Evolutionary conservation across 305 asterid genomes (phyloP).

Genomic region (Plantago coronopus): DNA sequence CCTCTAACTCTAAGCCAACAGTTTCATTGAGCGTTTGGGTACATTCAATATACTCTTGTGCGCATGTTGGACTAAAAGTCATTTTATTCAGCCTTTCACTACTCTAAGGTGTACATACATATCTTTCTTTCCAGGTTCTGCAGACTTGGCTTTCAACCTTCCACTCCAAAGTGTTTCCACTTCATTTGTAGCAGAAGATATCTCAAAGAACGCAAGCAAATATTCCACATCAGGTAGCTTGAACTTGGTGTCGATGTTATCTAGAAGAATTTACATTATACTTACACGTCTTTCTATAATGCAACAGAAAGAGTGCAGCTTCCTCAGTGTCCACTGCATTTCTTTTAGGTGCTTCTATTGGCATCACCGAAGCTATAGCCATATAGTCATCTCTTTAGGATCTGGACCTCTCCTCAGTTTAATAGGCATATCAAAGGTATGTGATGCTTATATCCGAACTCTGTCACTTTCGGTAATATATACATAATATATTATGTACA

Average conservation of each 20-base stretch:
- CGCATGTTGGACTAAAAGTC: not conserved
- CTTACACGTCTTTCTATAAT: conserved; percentile 23
- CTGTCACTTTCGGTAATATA: too few relatives aligned
- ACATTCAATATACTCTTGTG: conserved; percentile 17
- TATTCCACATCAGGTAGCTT: conserved; percentile 48
- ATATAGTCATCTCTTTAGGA: conserved; percentile 65
- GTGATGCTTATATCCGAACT: too few relatives aligned
- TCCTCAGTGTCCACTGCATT: conserved; percentile 92
- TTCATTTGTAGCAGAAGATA: conserved; percentile 95
- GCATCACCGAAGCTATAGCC: conserved; percentile 74
- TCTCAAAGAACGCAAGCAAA: conserved; percentile 57
- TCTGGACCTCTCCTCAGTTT: conserved; percentile 80
- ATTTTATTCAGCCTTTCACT: not conserved
- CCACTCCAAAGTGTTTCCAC: conserved; percentile 95
- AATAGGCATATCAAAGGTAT: conserved; percentile 82
- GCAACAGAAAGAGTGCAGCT: conserved; percentile 55
- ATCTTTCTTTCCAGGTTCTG: conserved; percentile 46
- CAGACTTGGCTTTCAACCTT: conserved; percentile 89
- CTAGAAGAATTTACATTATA: conserved; percentile 26
- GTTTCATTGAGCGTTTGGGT: conserved; percentile 83
- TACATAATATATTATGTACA: too few relatives aligned
- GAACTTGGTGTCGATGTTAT: conserved; percentile 17
- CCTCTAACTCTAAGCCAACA: conserved; percentile 89
- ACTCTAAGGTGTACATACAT: conserved; percentile 14
- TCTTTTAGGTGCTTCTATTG: conserved; percentile 73